A percentile compares a stretch with the other conserved stretches of the same genome.
These are phyloP conservation scores for Tolypocladium nubicola DNA, from an alignment of 2,329 filamentous ascomycete species.

Conservation along the genomic window DNA sequence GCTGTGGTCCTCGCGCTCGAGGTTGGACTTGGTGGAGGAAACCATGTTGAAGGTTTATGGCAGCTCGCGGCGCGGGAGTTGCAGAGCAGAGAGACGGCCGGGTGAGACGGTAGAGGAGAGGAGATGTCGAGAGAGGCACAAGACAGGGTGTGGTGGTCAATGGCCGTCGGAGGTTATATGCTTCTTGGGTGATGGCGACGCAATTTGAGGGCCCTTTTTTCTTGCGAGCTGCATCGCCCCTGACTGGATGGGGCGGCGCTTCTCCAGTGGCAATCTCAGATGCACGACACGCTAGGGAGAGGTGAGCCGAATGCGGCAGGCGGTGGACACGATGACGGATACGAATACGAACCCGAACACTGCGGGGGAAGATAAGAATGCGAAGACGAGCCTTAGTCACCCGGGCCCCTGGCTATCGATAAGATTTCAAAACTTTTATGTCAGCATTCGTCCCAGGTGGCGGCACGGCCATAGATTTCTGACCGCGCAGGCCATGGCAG, in stretches of 20 bases:
- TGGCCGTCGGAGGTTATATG: conserved; percentile 2
- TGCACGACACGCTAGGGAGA: not conserved
- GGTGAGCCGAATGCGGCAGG: not conserved
- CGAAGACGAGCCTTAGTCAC: not conserved
- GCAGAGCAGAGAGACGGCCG: conserved; percentile 5
- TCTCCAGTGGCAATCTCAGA: conserved; percentile 3
- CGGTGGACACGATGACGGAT: not conserved
- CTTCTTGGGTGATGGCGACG: not conserved
- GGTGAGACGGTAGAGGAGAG: conserved; percentile 3
- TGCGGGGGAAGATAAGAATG: too few species aligned
- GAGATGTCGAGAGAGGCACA: not conserved
- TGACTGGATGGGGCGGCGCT: not conserved
- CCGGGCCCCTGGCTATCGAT: not conserved
- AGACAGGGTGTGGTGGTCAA: not conserved
- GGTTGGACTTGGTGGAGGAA: conserved; percentile 27
- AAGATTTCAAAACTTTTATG: not conserved
- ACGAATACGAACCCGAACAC: conserved; percentile 9
- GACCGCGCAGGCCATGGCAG: not conserved
- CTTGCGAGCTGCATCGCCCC: not conserved
- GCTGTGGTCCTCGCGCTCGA: conserved; percentile 73
- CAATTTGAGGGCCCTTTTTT: conserved; percentile 2
- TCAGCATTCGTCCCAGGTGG: not conserved
- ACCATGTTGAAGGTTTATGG: conserved; percentile 30
- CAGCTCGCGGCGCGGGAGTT: not conserved
- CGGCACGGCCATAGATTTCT: not conserved